Percentiles rank a stretch among this genome's conserved stretches.
Conservation (phyloP, 352 stramenopile species). For the Pythium coloratum region DNA sequence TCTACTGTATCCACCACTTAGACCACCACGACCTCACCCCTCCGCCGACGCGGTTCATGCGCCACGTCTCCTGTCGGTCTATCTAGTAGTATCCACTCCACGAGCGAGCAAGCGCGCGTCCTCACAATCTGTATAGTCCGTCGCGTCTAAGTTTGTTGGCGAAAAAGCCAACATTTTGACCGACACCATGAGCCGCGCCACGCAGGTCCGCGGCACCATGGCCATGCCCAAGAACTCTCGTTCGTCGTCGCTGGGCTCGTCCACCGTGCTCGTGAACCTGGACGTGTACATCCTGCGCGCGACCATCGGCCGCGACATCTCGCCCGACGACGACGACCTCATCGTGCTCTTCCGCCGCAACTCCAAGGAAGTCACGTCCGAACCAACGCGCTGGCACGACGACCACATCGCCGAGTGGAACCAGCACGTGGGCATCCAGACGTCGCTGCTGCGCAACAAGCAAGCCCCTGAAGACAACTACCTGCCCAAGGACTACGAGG, state of each 20-base stretch:
- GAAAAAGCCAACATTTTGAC: background rate
- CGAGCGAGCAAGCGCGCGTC: too few relatives aligned
- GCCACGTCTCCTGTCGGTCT: background rate
- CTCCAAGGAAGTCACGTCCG: constrained; percentile 74
- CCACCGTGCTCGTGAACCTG: constrained; percentile 69
- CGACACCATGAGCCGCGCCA: constrained; percentile 21
- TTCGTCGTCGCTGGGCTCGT: constrained; percentile 27
- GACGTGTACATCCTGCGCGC: constrained; percentile 69
- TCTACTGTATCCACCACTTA: background rate
- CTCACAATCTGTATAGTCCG: background rate
- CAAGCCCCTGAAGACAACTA: constrained; percentile 33
- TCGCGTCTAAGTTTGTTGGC: background rate
- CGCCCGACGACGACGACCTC: constrained; percentile 64
- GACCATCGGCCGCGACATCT: constrained; percentile 76
- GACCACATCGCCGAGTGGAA: constrained; percentile 79
- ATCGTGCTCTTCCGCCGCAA: constrained; percentile 85
- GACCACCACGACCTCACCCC: background rate
- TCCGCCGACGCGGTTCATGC: background rate
- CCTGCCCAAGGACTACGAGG: constrained; percentile 81
- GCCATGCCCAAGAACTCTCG: constrained; percentile 21
- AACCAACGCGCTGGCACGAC: constrained; percentile 60
- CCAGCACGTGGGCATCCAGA: constrained; percentile 78
- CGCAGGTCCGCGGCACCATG: constrained; percentile 14
- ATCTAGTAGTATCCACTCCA: background rate
- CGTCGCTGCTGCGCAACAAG: constrained; percentile 65